A percentile compares a stretch with the other conserved stretches of the same genome.
phyloP scores from a whole-genome alignment of 192 early-diverging fungal species.

The Piromyces sp. region DNA sequence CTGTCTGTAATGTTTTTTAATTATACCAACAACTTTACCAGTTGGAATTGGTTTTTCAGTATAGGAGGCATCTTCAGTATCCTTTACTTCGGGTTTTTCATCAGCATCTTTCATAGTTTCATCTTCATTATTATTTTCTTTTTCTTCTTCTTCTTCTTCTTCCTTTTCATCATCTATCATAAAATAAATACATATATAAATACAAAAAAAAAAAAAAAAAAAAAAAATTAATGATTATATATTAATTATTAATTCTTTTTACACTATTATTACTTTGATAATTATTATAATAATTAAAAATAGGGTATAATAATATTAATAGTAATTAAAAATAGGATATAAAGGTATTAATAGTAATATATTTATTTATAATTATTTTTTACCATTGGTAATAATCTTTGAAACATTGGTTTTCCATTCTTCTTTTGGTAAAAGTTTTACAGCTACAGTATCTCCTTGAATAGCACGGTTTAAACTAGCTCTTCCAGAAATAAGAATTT shows the following conservation, averaged over 20 bases:
- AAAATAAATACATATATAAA: no score
- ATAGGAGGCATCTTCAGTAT: slow-evolving; percentile 4
- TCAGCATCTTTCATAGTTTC: slow-evolving; percentile 38
- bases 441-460: slow-evolving; percentile 79
- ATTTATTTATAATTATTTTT: not conserved
- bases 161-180: not conserved
- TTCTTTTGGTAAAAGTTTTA: slow-evolving; percentile 64
- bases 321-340: no score
- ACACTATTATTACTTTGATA: no score
- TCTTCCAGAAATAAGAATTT: slow-evolving; percentile 66
- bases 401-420: slow-evolving; percentile 68
- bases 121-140: slow-evolving; percentile 19
- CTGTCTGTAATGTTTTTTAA: slow-evolving; percentile 86
- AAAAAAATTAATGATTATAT: no score
- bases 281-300: no score
- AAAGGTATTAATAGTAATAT: no score
- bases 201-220: no score
- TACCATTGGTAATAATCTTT: slow-evolving; percentile 35
- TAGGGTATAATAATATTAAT: no score
- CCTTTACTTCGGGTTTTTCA: slow-evolving; percentile 3
- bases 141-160: slow-evolving; percentile 8
- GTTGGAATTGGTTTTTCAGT: slow-evolving; percentile 40
- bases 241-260: no score
- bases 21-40: slow-evolving; percentile 75
- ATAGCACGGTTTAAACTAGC: slow-evolving; percentile 73